Evolutionary conservation across 2,329 filamentous ascomycete genomes (phyloP).

Genomic region (Fusarium albosuccineum): DNA sequence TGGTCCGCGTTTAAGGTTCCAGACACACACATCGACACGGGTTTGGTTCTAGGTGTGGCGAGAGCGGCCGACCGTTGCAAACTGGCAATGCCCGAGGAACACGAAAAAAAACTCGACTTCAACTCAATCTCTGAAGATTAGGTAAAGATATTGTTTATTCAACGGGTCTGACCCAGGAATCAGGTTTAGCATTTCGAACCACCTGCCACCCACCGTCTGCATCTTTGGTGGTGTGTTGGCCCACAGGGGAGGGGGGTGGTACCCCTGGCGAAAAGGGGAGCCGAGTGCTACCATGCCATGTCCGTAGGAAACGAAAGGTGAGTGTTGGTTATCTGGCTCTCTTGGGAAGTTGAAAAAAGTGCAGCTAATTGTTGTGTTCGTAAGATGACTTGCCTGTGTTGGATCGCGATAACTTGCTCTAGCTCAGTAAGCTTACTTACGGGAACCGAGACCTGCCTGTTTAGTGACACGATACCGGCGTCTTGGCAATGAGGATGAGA

Average conservation of each 20-base stretch:
- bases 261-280: neutral
- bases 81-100: neutral
- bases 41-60: neutral
- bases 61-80: conserved; percentile 7
- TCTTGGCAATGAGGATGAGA: neutral
- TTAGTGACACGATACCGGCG: neutral
- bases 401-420: neutral
- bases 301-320: neutral
- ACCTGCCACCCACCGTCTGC: neutral
- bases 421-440: neutral
- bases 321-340: neutral
- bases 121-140: conserved; percentile 13
- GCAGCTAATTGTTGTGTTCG: too few relatives aligned
- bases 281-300: conserved; percentile 10
- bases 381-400: neutral
- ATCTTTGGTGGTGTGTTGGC: conserved; percentile 3
- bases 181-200: neutral
- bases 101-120: neutral
- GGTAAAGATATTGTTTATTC: conserved; percentile 17
- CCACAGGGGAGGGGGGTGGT: conserved; percentile 1
- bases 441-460: neutral
- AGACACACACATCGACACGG: neutral
- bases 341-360: neutral
- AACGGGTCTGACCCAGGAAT: conserved; percentile 6
- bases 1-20: neutral